Evolutionary conservation across 225 moss, liverwort and hornwort species (phyloP), one percentile per base, ranked within the genome.

Genomic region (Sphagnum tenellum): DNA sequence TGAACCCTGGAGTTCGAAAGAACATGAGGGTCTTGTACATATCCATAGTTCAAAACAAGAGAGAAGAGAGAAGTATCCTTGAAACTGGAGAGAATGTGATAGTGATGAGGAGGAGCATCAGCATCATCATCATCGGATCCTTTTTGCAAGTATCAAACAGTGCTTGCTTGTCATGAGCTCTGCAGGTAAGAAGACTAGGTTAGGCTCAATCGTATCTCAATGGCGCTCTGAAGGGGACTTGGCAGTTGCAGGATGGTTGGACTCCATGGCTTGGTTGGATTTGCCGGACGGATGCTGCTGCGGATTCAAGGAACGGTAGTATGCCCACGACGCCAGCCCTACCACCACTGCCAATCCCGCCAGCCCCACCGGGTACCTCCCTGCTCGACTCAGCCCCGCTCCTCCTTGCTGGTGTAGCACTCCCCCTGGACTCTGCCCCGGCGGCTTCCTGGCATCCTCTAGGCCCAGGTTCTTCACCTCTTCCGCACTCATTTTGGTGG

Each of bases 351-450:
- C 62, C 45, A 86, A 72, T 0, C 78, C 86, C 8, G 76, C 86
- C 57, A 94, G 66, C 10, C 59, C 65, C 9, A 75, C 66, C 5
- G 91, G 91, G 59, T 84, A 91, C 4, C 81, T 76, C 14, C 81
- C 75, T 1, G 74, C 66, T 12, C 69, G 77, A 46, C 63, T 63
- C 60, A 89, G 55, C 12, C 76, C 69, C 3, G 11, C 69, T 3
- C 92, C 92, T 51, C 78, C 81, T 66, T 81, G 84, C 49, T 81
- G 88, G 63, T 83, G 85, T 67, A 81, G 46, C 50, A 90, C 87
- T 46, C 78, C 77, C 5, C 75, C 92, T 0, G 89, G 85, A n/a
- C 48, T 63, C 49, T 71, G 65, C 2, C 96, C 83, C 8, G 96
- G 92, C 1, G 96, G 62, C 53, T 70, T 69, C 73, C 78, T 81